phyloP scores from a whole-genome alignment of 2,329 filamentous ascomycete species.

The Ophiostoma himal-ulmi region DNA sequence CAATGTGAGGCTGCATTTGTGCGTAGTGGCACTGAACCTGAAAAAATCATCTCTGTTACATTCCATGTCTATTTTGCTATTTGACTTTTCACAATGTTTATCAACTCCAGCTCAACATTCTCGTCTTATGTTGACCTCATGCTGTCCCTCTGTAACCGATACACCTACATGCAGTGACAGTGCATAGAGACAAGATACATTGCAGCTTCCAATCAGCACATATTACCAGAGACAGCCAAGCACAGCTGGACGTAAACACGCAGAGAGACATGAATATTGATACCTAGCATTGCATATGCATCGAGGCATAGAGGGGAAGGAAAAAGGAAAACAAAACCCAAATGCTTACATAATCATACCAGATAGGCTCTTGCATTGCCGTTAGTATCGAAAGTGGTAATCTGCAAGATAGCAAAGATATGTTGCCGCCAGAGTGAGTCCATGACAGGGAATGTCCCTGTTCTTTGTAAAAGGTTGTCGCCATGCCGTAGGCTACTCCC shows the following conservation, averaged over 20 bases:
- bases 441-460: not conserved
- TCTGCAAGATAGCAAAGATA: not conserved
- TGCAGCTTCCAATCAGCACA: not conserved
- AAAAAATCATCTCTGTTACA: too few species aligned
- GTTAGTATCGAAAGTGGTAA: too few species aligned
- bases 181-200: not conserved
- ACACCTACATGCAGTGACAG: slow-evolving; percentile 1
- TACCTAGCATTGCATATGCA: not conserved
- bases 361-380: not conserved
- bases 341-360: not conserved
- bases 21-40: not conserved
- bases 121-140: not conserved
- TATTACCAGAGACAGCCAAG: not conserved
- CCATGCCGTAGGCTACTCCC: not conserved
- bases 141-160: slow-evolving; percentile 4
- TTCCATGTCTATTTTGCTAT: too few species aligned
- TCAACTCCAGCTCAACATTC: not conserved
- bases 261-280: not conserved
- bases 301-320: not conserved
- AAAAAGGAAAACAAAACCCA: not conserved
- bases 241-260: not conserved
- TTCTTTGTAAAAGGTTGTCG: not conserved
- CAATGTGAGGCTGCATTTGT: not conserved
- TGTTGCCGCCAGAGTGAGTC: not conserved
- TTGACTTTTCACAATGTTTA: too few species aligned